Percentiles rank a stretch among this genome's conserved stretches.
phyloP scores from a whole-genome alignment of 805 yeast genomes.

The Wickerhamiella vanderwaltii region DNA sequence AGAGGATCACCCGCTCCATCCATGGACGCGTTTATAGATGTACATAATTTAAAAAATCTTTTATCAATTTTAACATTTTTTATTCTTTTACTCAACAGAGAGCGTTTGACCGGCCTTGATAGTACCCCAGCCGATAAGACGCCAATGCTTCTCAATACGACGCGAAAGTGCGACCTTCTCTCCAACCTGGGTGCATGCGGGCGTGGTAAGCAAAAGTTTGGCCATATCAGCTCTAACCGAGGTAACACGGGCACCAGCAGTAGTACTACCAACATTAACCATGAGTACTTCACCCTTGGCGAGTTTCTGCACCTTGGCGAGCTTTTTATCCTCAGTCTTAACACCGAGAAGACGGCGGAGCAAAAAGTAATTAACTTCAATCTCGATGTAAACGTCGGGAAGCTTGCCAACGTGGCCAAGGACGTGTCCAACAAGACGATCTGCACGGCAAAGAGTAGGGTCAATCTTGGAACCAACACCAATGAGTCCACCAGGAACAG shows the following conservation, averaged over 20 bases:
- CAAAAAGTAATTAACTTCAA: constrained; percentile 92
- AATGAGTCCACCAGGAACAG: constrained; percentile 99
- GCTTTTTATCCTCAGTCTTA: constrained; percentile 92
- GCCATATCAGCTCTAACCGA: constrained; percentile 99
- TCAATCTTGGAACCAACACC: constrained; percentile 99
- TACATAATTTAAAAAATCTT: not conserved
- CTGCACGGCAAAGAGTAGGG: constrained; percentile 98
- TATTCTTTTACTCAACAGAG: not conserved
- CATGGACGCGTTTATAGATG: constrained; percentile 29
- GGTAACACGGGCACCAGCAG: constrained; percentile 97
- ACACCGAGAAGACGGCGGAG: constrained; percentile 96
- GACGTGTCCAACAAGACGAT: constrained; percentile 97
- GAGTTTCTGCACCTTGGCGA: constrained; percentile 91
- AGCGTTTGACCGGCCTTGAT: constrained; percentile 68
- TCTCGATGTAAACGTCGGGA: constrained; percentile 93
- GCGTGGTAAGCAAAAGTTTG: constrained; percentile 87
- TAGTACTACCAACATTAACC: constrained; percentile 99
- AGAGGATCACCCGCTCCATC: constrained; percentile 30
- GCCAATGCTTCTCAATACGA: constrained; percentile 99
- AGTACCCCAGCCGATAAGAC: constrained; percentile 99
- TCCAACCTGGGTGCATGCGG: constrained; percentile 96
- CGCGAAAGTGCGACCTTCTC: constrained; percentile 98
- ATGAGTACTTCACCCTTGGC: constrained; percentile 90
- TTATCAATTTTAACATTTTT: not conserved
- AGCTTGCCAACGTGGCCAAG: constrained; percentile 94